Base-by-base conservation (phyloP, 352 stramenopile species). In the Pseudoperonospora humuli region DNA sequence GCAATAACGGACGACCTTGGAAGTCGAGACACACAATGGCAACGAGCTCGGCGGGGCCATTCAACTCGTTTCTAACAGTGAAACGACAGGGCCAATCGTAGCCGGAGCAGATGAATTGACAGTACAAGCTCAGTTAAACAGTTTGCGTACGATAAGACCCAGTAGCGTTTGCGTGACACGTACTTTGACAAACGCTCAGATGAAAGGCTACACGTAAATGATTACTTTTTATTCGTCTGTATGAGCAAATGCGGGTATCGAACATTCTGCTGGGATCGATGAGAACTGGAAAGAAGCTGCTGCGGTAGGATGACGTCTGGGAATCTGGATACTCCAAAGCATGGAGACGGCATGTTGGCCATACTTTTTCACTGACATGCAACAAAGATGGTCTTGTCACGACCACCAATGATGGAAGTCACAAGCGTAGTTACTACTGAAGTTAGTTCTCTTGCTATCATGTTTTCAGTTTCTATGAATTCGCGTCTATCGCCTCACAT, bases 311-410 rank as follows among this genome's bases (percentile, higher is more conserved):
- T 24, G 91, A 97, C 45, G 86, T 84, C 19, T 98, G 95, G 95
- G 76, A 81, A 27, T 89, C 85, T 0, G 79, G 83, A 1, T 97
- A 97, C 55, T 97, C 90, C 1, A 97, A 96, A 62, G 88, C 86
- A 7, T 98, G 95, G 95, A 94, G 95, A 1, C 94, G 93, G 15
- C 96, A 98, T 54, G 91, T 98, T 1, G 95, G 95, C 0, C 81
- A 95, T 32, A 73, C 97, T 28, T 54, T 77, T 13, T 29, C 41
- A 13, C 35, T 89, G 0, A 41, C 36, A 10, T 92, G 79, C 39
- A 64, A 84, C 32, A 63, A 74, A 20, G 66, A 71, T 7, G 70
- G 74, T 1, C 38, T 92, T 18, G 83, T 69, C 5, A 84, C 70
- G 1, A 69, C 72, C 0, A 68, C 64, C 1, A 75, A 53, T 23